Percentiles rank a stretch among this genome's conserved stretches.
Conservation (phyloP, 441 rosid species). For the Croton laevigatus region DNA sequence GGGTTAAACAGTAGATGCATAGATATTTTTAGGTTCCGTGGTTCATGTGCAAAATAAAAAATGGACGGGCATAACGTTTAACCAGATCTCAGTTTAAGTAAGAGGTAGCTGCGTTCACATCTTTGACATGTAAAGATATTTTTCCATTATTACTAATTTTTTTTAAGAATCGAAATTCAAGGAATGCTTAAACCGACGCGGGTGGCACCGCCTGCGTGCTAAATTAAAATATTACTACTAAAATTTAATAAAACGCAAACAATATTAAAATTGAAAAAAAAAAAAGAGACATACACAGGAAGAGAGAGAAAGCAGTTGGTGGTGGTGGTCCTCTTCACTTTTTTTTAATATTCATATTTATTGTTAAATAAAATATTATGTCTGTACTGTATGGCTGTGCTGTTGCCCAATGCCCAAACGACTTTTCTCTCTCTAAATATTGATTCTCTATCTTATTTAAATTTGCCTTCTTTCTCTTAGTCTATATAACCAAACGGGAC, state of each 20-base stretch:
- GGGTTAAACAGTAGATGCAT: not conserved
- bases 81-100: not conserved
- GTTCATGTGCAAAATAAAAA: too few relatives aligned
- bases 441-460: not conserved
- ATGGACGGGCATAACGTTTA: not conserved
- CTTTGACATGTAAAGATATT: slow-evolving; percentile 3
- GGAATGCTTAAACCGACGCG: slow-evolving; percentile 4
- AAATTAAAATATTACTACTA: not conserved
- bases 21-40: too few relatives aligned
- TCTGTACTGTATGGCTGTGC: slow-evolving; percentile 6
- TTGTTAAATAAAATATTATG: not conserved
- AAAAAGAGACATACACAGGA: too few relatives aligned
- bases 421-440: not conserved
- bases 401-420: slow-evolving; percentile 21
- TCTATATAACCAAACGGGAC: slow-evolving; percentile 10
- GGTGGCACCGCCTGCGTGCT: slow-evolving; percentile 28
- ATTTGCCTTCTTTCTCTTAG: not conserved
- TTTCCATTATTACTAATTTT: not conserved
- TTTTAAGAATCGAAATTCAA: too few relatives aligned
- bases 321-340: not conserved
- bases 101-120: not conserved
- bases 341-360: too few relatives aligned
- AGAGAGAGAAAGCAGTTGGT: not conserved
- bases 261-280: not conserved
- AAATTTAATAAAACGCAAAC: not conserved